Conservation (phyloP, 202 grass and related monocot genomes). For the Brachypodium distachyon region DNA sequence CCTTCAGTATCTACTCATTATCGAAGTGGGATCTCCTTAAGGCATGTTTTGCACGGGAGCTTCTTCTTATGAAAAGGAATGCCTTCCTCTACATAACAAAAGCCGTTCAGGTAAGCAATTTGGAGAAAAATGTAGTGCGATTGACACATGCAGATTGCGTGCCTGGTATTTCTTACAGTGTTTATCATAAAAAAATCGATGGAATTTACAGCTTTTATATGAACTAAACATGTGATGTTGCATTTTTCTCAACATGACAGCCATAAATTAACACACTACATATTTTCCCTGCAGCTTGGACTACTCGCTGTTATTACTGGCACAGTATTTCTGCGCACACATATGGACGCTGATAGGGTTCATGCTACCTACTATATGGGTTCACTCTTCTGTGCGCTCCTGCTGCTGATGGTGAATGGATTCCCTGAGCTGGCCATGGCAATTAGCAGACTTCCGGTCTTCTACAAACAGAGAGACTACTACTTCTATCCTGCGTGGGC, state of each 20-base stretch:
- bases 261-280: background rate
- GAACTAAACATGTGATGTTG: background rate
- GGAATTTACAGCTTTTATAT: background rate
- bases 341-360: conserved; percentile 39
- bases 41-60: conserved; percentile 65
- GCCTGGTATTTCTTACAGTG: background rate
- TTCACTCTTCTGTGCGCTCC: conserved; percentile 59
- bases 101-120: conserved; percentile 41
- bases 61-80: conserved; percentile 85
- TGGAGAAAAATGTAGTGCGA: background rate
- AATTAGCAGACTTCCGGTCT: conserved; percentile 44
- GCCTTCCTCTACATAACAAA: conserved; percentile 59
- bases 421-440: conserved; percentile 60
- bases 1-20: conserved; percentile 60
- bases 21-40: conserved; percentile 75
- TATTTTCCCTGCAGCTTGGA: conserved; percentile 32
- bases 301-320: conserved; percentile 56
- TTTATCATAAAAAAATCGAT: background rate
- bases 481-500: conserved; percentile 91
- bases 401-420: conserved; percentile 62
- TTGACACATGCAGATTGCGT: background rate
- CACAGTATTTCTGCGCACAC: conserved; percentile 63
- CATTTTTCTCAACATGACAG: background rate
- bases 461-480: conserved; percentile 65
- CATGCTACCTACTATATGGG: conserved; percentile 82